Evolutionary conservation across 2,329 filamentous ascomycete genomes (phyloP).

Genomic region (Aschersonia sp.): DNA sequence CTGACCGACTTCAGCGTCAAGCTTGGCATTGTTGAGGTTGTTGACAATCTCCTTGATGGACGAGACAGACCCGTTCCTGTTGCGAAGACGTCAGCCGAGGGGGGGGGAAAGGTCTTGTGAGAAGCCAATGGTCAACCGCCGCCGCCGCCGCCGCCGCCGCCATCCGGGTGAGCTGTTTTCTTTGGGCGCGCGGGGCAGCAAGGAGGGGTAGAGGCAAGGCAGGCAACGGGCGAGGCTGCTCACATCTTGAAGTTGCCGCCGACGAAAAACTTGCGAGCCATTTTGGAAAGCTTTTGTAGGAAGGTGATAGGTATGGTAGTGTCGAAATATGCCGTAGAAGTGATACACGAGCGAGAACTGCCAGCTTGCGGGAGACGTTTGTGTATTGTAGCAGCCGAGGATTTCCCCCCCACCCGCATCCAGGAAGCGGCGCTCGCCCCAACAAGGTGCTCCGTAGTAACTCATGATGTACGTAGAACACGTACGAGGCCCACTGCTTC

Average conservation of each 20-base stretch:
- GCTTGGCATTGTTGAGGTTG: conserved; percentile 72
- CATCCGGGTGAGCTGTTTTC: conserved; percentile 1
- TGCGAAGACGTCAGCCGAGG: conserved; percentile 3
- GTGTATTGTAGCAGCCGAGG: neutral
- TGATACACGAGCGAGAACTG: neutral
- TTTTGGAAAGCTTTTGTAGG: conserved; percentile 18
- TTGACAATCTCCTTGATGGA: conserved; percentile 83
- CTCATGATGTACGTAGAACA: too few relatives aligned
- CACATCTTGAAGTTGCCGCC: conserved; percentile 99
- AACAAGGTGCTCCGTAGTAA: neutral
- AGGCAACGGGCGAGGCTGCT: conserved; percentile 11
- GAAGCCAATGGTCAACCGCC: neutral
- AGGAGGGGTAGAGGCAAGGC: too few relatives aligned
- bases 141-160: conserved; percentile 3
- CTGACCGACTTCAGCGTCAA: conserved; percentile 63
- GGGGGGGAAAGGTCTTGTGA: neutral
- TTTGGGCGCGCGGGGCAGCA: too few relatives aligned
- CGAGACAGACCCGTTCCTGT: conserved; percentile 83
- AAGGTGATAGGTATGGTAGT: neutral
- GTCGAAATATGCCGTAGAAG: neutral
- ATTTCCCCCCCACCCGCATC: neutral
- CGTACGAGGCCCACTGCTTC: too few relatives aligned
- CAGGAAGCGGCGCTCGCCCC: neutral
- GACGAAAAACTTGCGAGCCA: conserved; percentile 94
- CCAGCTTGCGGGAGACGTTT: neutral